These are phyloP conservation scores for Lipomyces yamadae DNA, from an alignment of 805 yeast species.

Conservation along the genomic window DNA sequence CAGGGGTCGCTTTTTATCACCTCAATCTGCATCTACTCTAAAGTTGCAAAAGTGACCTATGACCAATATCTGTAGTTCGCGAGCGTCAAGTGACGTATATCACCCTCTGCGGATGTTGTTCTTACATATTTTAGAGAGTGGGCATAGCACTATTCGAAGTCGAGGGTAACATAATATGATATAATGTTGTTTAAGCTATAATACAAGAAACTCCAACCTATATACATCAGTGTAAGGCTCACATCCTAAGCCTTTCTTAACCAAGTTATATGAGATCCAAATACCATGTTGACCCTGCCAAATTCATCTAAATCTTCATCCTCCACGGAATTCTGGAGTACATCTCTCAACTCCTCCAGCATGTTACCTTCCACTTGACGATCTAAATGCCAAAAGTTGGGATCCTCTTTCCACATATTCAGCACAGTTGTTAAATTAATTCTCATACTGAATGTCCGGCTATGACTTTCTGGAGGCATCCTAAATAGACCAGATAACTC, in stretches of 20 bases:
- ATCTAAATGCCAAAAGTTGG: slow-evolving; percentile 1
- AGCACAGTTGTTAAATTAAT: neutral
- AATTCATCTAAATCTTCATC: slow-evolving; percentile 5
- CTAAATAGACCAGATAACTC: slow-evolving; percentile 5
- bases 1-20: no score
- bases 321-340: slow-evolving; percentile 17
- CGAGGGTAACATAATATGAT: neutral
- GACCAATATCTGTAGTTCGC: no score
- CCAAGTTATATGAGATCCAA: neutral
- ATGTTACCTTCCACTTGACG: neutral
- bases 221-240: neutral
- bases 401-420: neutral
- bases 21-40: no score
- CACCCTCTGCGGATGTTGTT: no score
- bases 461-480: slow-evolving; percentile 1
- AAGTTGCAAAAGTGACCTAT: no score
- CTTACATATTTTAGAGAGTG: no score
- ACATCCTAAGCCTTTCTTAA: neutral
- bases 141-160: no score
- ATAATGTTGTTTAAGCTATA: neutral
- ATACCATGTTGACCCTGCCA: slow-evolving; percentile 7
- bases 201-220: neutral
- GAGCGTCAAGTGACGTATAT: no score
- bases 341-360: neutral
- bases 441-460: neutral